Evolutionary conservation across 345 rosid species (phyloP).

Genomic region (Durio zibethinus): DNA sequence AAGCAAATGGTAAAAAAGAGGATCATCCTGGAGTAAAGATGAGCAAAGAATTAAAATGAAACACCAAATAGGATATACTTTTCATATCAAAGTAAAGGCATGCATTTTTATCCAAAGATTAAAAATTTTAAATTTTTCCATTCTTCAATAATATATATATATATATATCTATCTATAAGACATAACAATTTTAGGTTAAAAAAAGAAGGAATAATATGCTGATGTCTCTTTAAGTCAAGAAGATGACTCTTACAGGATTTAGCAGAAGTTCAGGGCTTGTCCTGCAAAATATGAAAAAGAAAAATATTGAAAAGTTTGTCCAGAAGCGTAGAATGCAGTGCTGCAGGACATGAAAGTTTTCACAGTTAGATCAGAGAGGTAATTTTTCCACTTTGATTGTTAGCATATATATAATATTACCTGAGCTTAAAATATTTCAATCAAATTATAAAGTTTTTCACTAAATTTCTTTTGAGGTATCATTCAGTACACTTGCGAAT

Average conservation of each 20-base stretch:
- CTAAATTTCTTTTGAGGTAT: not conserved
- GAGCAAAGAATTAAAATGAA: not conserved
- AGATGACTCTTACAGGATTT: slow-evolving; percentile 71
- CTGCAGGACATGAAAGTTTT: not conserved
- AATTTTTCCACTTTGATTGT: not conserved
- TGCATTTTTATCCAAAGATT: not conserved
- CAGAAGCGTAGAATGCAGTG: not conserved
- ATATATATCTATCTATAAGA: not conserved
- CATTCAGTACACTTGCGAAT: not conserved
- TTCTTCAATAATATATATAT: not conserved
- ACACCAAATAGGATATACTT: not conserved
- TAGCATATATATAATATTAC: not conserved
- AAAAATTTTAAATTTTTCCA: not conserved
- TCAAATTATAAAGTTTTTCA: not conserved
- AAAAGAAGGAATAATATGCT: not conserved
- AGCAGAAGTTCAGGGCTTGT: slow-evolving; percentile 89
- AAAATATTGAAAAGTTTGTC: not conserved
- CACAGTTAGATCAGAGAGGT: not conserved
- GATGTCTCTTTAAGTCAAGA: slow-evolving; percentile 12
- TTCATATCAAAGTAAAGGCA: not conserved
- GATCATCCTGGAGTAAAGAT: not conserved
- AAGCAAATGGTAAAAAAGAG: not conserved
- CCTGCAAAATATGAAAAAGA: slow-evolving; percentile 47
- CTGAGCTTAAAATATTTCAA: not conserved
- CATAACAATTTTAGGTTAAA: slow-evolving; percentile 7